Conservation (phyloP, 2,329 filamentous ascomycete genomes). For the Lithohypha guttulata region DNA sequence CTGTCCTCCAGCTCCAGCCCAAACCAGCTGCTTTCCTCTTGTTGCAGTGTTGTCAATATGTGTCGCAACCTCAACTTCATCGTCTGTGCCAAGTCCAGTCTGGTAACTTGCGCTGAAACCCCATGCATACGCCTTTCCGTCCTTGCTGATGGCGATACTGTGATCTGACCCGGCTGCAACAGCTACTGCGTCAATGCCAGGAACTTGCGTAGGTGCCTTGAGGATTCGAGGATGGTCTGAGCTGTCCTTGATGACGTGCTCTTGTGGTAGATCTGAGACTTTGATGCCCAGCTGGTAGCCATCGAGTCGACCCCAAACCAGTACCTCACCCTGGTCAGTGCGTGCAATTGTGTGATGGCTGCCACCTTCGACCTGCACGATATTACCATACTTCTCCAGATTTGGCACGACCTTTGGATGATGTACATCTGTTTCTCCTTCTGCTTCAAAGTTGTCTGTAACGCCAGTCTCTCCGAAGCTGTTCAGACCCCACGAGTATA, state of each 20-base stretch:
- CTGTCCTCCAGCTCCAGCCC: slow-evolving; percentile 80
- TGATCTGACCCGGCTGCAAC: slow-evolving; percentile 61
- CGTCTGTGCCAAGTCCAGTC: slow-evolving; percentile 64
- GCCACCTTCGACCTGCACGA: slow-evolving; percentile 60
- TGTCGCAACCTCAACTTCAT: slow-evolving; percentile 68
- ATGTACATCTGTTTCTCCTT: slow-evolving; percentile 59
- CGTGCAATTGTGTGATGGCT: slow-evolving; percentile 61
- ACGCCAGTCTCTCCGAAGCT: slow-evolving; percentile 74
- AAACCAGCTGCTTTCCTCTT: slow-evolving; percentile 60
- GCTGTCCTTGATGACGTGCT: slow-evolving; percentile 51
- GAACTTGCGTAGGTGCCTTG: slow-evolving; percentile 51
- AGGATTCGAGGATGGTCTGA: slow-evolving; percentile 59
- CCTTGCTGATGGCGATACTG: slow-evolving; percentile 56
- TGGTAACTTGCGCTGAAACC: slow-evolving; percentile 74
- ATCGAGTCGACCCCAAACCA: slow-evolving; percentile 52
- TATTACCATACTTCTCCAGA: slow-evolving; percentile 43
- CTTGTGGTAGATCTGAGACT: slow-evolving; percentile 43
- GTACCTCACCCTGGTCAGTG: slow-evolving; percentile 43
- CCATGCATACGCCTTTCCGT: slow-evolving; percentile 66
- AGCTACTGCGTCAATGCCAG: slow-evolving; percentile 46
- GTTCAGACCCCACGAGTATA: slow-evolving; percentile 79
- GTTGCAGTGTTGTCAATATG: slow-evolving; percentile 77
- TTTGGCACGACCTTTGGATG: slow-evolving; percentile 56
- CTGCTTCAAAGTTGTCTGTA: slow-evolving; percentile 32
- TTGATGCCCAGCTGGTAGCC: slow-evolving; percentile 52